A percentile compares a stretch with the other conserved stretches of the same genome.
Conservation (phyloP, 108 stramenopile genomes). For the Parietichytrium sp. region DNA sequence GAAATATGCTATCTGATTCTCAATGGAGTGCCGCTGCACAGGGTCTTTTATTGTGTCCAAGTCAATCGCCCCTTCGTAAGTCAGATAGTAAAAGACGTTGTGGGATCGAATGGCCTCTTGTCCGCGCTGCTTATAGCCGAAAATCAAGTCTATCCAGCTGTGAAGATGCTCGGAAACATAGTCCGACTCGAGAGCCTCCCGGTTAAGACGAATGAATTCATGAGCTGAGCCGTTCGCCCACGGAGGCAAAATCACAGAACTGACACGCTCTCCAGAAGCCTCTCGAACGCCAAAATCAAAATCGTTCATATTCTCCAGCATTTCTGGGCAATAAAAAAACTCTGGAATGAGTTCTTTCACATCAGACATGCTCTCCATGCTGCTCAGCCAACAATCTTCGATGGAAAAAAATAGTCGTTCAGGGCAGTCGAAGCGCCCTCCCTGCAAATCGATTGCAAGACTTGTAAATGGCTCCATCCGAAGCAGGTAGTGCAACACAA, state of each 20-base stretch:
- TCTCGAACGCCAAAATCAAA: conserved; percentile 84
- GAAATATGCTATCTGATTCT: conserved; percentile 91
- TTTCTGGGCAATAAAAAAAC: conserved; percentile 80
- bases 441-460: conserved; percentile 84
- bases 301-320: conserved; percentile 77
- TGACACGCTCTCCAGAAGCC: conserved; percentile 60
- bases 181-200: conserved; percentile 87
- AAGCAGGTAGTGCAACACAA: conserved; percentile 91
- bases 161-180: conserved; percentile 82
- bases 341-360: conserved; percentile 79
- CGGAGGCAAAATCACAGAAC: conserved; percentile 87
- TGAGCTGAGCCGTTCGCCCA: conserved; percentile 87
- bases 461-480: conserved; percentile 88
- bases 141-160: conserved; percentile 93
- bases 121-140: conserved; percentile 90
- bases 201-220: conserved; percentile 85
- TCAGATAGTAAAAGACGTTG: conserved; percentile 92
- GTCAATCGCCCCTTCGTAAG: conserved; percentile 96
- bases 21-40: conserved; percentile 74
- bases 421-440: conserved; percentile 93
- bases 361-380: conserved; percentile 69
- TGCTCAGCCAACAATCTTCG: conserved; percentile 77
- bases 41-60: conserved; percentile 85
- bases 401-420: conserved; percentile 93
- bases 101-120: conserved; percentile 72